A percentile compares a stretch with the other conserved stretches of the same genome.
Conservation (phyloP, 148 eudicot genomes). For the Rhododendron griersonianum region DNA sequence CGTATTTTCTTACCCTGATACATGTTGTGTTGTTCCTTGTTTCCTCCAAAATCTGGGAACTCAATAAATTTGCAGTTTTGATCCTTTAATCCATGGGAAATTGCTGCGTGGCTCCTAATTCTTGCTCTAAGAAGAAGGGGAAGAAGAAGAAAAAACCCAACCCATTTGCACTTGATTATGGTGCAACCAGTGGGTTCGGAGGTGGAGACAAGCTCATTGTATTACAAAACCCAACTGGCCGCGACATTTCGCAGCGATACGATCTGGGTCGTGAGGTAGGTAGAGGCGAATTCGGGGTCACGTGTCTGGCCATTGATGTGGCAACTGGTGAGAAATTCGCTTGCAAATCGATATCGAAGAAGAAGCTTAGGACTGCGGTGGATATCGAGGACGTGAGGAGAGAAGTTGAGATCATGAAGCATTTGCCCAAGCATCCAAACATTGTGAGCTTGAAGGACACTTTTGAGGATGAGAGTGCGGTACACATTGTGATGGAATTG, state of each 20-base stretch:
- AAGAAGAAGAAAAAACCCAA: constrained; percentile 34
- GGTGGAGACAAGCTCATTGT: background rate
- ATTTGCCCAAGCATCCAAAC: background rate
- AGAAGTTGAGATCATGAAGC: background rate
- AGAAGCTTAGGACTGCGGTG: background rate
- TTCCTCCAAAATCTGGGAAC: background rate
- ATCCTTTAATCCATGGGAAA: constrained; percentile 36
- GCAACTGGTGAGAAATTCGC: background rate
- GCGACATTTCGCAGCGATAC: too few relatives aligned
- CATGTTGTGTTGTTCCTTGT: background rate
- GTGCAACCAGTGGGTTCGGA: background rate
- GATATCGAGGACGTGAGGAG: background rate
- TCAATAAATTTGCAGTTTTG: background rate
- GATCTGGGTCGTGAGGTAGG: too few relatives aligned
- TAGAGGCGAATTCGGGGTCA: background rate
- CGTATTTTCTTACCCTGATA: too few relatives aligned
- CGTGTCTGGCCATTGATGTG: background rate
- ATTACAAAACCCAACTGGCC: too few relatives aligned
- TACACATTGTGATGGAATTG: too few relatives aligned
- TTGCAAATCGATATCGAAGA: background rate
- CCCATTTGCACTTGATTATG: constrained; percentile 30
- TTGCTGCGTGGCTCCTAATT: constrained; percentile 30
- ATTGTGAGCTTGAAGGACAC: background rate
- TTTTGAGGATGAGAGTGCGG: too few relatives aligned
- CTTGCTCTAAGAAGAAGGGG: constrained; percentile 8